These are phyloP conservation scores for Euphorbia pulcherrima DNA, from an alignment of 345 rosid genomes.

Conservation along the genomic window DNA sequence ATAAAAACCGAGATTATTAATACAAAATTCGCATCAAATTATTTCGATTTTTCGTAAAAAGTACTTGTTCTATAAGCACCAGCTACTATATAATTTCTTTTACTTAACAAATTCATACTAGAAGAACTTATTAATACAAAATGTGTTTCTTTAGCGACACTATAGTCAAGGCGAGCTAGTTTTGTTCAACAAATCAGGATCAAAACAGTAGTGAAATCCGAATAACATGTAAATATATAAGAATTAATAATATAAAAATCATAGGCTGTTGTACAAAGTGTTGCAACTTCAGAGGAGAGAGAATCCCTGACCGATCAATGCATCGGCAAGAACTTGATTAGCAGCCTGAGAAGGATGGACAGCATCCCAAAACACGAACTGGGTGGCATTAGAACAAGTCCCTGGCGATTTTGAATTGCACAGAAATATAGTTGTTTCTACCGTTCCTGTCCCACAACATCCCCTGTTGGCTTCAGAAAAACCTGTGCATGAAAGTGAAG, in stretches of 20 bases:
- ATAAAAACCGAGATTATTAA: not conserved
- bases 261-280: not conserved
- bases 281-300: conserved; percentile 38
- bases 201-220: conserved; percentile 3
- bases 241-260: not conserved
- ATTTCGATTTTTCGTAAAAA: too few species aligned
- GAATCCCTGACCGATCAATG: conserved; percentile 60
- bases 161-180: not conserved
- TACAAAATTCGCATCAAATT: too few species aligned
- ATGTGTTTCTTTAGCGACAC: not conserved
- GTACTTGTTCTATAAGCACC: not conserved
- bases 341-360: conserved; percentile 94
- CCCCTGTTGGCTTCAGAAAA: conserved; percentile 79
- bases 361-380: conserved; percentile 89
- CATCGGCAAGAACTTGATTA: conserved; percentile 69
- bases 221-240: not conserved
- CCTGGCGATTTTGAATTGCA: conserved; percentile 73
- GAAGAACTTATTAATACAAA: not conserved
- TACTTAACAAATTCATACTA: not conserved
- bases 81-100: not conserved
- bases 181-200: not conserved
- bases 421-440: conserved; percentile 66
- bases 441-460: conserved; percentile 83
- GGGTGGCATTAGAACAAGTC: conserved; percentile 76
- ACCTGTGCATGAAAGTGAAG: conserved; percentile 46